Evolutionary conservation across 2,329 filamentous ascomycete species (phyloP), one percentile per base, ranked within the genome.

Genomic region (Verticillium nubilum): DNA sequence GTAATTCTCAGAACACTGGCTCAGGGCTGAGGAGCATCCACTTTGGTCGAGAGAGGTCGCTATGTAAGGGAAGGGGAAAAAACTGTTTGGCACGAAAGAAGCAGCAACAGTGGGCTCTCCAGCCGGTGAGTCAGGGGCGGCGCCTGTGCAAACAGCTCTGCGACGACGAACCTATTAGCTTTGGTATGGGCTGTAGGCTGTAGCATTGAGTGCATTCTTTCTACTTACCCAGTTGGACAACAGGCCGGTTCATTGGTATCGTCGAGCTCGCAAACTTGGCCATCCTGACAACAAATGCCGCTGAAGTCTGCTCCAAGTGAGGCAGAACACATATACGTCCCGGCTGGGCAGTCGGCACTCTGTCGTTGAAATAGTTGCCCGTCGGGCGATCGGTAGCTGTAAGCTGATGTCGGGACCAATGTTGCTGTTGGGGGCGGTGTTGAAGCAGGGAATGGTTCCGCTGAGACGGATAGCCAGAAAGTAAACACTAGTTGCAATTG

Each of bases 51-150:
- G 86, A 13, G 76, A 77, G 1, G 80, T 84, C 54, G 76, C 72
- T 57, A 85, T 77, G 66, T 83, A 82, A 1, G 85, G 85, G 68
- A 86, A 87, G 12, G 81, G 78, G 68, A 86, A 87, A 70, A 81
- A 86, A 27, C 74, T 65, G 68, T 87, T 87, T 50, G 77, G 71
- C 19, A 87, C 82, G 67, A 78, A 85, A 33, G 82, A 83, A 23
- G 74, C 74, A 1, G 72, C 67, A 23, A 72, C 70, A 3, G 76
- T 75, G 13, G 74, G 72, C 64, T 29, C 69, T 13, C 71, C 71
- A 10, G 74, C 68, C 2, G 76, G 74, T 7, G 72, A 71, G 17
- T 70, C 67, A 2, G 80, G 78, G n/a, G 80, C 81, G 29, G 77
- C 77, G 55, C 82, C 82, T n/a, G 82, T 85, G 66, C 82, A 85